These are phyloP conservation scores for Tuber indicum DNA, from an alignment of 495 filamentous ascomycete species.

Conservation along the genomic window DNA sequence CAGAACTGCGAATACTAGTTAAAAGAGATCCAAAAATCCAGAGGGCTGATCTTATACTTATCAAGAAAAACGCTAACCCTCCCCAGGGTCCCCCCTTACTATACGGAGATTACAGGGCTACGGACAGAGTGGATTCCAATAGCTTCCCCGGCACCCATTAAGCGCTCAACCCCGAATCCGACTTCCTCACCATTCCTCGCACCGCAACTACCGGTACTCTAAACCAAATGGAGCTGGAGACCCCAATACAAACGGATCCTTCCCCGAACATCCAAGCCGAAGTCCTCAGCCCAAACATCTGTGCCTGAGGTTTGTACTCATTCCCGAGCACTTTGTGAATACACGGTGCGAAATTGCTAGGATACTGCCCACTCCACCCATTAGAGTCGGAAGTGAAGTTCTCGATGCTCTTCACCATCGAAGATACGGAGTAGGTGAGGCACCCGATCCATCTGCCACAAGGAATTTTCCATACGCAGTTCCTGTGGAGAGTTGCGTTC, in stretches of 20 bases:
- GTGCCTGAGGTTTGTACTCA: background rate
- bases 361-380: constrained; percentile 8
- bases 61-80: background rate
- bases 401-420: background rate
- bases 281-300: background rate
- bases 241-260: background rate
- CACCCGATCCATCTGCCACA: background rate
- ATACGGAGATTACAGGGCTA: too few relatives aligned
- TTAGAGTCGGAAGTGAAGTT: background rate
- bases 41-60: too few relatives aligned
- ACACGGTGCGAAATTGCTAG: constrained; percentile 4
- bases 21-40: too few relatives aligned
- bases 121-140: too few relatives aligned
- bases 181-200: background rate
- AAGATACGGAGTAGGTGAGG: background rate
- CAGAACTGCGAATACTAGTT: too few relatives aligned
- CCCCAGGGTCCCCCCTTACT: too few relatives aligned
- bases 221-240: background rate
- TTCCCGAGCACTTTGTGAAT: background rate
- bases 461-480: background rate
- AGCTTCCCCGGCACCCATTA: background rate
- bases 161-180: background rate
- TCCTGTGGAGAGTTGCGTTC: background rate
- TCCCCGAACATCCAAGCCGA: constrained; percentile 2
- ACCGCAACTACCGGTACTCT: background rate